Percentiles rank a stretch among this genome's conserved stretches.
phyloP scores from a whole-genome alignment of 306 rosid species.

The Canavalia gladiata region DNA sequence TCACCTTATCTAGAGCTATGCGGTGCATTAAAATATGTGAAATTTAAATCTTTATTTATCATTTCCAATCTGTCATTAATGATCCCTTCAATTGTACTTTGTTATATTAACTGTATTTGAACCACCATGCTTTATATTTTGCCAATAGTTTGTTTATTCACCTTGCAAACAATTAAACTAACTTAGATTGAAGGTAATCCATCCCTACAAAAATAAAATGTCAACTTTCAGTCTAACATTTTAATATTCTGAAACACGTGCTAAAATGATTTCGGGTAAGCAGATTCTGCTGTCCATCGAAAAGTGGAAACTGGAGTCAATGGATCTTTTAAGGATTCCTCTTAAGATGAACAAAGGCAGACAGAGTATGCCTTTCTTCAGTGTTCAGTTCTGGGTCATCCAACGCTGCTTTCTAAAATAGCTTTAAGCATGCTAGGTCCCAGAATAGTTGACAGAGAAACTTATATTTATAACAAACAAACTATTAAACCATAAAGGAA shows the following conservation, averaged over 20 bases:
- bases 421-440: slow-evolving; percentile 11
- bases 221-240: background rate
- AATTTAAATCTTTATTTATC: background rate
- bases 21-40: background rate
- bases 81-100: slow-evolving; percentile 2
- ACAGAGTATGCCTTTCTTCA: slow-evolving; percentile 9
- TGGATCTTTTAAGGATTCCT: background rate
- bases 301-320: background rate
- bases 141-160: background rate
- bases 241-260: background rate
- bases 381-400: background rate
- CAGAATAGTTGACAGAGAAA: background rate
- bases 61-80: background rate
- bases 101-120: background rate
- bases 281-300: slow-evolving; percentile 9
- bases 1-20: background rate
- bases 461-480: background rate
- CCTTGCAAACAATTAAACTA: slow-evolving; percentile 4
- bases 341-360: slow-evolving; percentile 13
- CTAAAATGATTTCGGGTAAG: slow-evolving; percentile 17
- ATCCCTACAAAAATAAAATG: slow-evolving; percentile 7
- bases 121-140: slow-evolving; percentile 3
- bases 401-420: background rate
- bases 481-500: background rate
- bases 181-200: background rate